phyloP scores from a whole-genome alignment of 2,329 filamentous ascomycete genomes.

The Penicillium sp. region DNA sequence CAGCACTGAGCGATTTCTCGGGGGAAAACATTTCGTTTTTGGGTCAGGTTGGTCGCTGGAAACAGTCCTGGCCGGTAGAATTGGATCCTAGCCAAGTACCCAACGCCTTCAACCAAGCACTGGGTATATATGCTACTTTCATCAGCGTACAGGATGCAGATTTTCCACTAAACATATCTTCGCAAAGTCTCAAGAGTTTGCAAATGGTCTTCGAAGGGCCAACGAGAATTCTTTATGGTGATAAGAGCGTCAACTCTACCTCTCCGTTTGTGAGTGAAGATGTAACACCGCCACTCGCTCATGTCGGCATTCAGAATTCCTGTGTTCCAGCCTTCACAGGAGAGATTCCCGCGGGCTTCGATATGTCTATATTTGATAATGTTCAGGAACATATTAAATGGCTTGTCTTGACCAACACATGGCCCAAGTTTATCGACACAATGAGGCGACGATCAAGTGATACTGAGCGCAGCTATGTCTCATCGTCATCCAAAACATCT shows the following conservation, averaged over 20 bases:
- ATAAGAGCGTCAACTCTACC: not conserved
- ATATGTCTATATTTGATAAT: constrained; percentile 6
- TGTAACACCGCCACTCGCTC: not conserved
- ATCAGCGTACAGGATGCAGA: constrained; percentile 11
- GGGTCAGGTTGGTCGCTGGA: constrained; percentile 62
- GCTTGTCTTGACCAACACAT: constrained; percentile 13
- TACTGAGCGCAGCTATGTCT: not conserved
- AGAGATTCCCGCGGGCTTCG: not conserved
- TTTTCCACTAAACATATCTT: constrained; percentile 13
- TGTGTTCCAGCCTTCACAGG: not conserved
- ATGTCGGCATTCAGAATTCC: not conserved
- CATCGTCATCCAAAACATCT: not conserved
- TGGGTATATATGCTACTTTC: constrained; percentile 8
- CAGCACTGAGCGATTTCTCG: constrained; percentile 68
- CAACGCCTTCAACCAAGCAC: constrained; percentile 8
- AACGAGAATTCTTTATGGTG: constrained; percentile 1
- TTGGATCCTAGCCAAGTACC: not conserved
- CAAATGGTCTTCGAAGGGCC: constrained; percentile 6
- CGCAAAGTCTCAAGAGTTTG: not conserved
- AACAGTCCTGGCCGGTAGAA: constrained; percentile 25
- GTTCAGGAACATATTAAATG: constrained; percentile 12
- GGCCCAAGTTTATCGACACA: constrained; percentile 7
- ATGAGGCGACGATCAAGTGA: constrained; percentile 9
- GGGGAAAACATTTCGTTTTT: constrained; percentile 74
- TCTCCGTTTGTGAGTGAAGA: constrained; percentile 1